Conservation (phyloP, 2,329 filamentous ascomycete genomes). For the Aspergillus fijiensis region DNA sequence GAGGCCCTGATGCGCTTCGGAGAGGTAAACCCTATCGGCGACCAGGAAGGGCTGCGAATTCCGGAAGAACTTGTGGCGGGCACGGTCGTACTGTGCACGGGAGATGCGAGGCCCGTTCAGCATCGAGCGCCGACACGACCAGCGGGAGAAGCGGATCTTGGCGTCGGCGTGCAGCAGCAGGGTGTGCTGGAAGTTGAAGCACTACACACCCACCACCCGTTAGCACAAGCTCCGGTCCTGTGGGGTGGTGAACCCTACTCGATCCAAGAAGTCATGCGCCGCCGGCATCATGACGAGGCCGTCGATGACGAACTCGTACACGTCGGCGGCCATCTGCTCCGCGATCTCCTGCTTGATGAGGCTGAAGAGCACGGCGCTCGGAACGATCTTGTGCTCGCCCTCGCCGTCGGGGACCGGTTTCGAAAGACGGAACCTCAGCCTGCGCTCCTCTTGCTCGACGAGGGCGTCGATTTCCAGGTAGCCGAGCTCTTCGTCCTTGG, state of each 20-base stretch:
- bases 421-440: neutral
- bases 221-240: no score
- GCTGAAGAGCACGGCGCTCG: neutral
- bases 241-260: neutral
- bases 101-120: no score
- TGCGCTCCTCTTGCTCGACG: neutral
- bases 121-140: neutral
- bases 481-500: neutral
- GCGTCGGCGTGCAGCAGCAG: neutral
- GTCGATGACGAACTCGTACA: constrained; percentile 1
- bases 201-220: neutral
- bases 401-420: neutral
- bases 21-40: neutral
- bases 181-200: neutral
- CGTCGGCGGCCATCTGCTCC: neutral
- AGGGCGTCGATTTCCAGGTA: neutral
- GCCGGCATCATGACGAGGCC: neutral
- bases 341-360: constrained; percentile 2
- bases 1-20: neutral
- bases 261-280: neutral
- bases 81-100: neutral
- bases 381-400: neutral
- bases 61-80: neutral
- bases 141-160: neutral
- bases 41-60: neutral